A percentile compares a stretch with the other conserved stretches of the same genome.
Conservation (phyloP, 2,329 filamentous ascomycete genomes). For the Orbilia ellipsospora region DNA sequence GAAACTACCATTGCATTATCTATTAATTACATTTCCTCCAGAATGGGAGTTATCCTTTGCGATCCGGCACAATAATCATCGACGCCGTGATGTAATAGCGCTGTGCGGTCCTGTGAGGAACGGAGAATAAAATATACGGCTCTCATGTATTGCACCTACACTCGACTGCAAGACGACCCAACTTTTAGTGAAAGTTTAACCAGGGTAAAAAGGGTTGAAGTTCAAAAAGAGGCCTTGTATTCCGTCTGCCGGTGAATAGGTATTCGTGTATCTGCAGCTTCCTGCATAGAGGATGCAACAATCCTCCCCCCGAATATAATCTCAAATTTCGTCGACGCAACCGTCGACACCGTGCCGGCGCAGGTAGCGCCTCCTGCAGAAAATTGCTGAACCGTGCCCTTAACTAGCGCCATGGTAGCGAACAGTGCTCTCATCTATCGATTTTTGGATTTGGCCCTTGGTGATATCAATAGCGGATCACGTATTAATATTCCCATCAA, state of each 20-base stretch:
- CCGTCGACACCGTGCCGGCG: too few species aligned
- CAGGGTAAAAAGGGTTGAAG: background rate
- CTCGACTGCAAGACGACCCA: background rate
- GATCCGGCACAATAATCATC: constrained; percentile 30
- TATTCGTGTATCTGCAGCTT: background rate
- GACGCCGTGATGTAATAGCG: constrained; percentile 28
- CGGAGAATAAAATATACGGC: constrained; percentile 16
- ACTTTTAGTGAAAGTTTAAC: background rate
- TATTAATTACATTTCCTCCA: constrained; percentile 36
- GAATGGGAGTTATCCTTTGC: constrained; percentile 33
- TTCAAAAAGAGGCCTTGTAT: too few species aligned
- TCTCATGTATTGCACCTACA: constrained; percentile 14
- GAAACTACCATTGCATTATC: constrained; percentile 31
- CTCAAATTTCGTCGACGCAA: too few species aligned
- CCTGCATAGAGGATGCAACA: too few species aligned
- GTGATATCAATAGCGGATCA: too few species aligned
- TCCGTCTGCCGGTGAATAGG: background rate
- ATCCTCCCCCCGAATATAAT: too few species aligned
- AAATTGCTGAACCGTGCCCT: too few species aligned
- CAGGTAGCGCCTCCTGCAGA: too few species aligned
- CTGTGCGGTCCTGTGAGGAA: constrained; percentile 14
- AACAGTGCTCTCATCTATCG: too few species aligned
- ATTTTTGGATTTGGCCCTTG: too few species aligned
- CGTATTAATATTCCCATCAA: too few species aligned
- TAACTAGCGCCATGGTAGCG: too few species aligned